Evolutionary conservation across 2,329 filamentous ascomycete species (phyloP), one percentile per base, ranked within the genome.

Genomic region (Tympanopsis confertula): DNA sequence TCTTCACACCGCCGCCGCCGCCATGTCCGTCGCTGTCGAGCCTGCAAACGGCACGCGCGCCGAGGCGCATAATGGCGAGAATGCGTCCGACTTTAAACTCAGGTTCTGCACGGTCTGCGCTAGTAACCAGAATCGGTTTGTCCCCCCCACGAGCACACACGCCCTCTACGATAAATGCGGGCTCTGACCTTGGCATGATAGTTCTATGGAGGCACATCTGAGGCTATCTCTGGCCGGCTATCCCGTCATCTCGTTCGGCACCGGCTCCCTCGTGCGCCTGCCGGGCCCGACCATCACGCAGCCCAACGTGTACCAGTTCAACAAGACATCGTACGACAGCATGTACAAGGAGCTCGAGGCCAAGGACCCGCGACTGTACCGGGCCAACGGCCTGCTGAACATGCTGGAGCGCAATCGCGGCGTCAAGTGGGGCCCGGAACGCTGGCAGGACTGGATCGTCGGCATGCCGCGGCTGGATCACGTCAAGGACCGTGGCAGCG

Each of bases 91-190:
- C 38, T 94, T 80, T 70, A 94, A 91, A 62, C 73, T 98, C 44
- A 93, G 85, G 55, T 95, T 96, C 62, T 95, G 88, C 67, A 96
- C 91, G 3, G 89, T 98, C n/a, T 98, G 91, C 62, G 91, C 91
- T 5, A 94, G 87, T 52, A 98, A 98, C 52, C 87, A 98, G 59
- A 98, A 98, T 55, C 79, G 91, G 77, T 94, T 68, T 45, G 69
- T 26, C 22, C 22, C 22, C 22, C 22, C 22, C 22, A 7, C 22
- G 22, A 7, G 7, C n/a, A 7, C n/a, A 7, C 22, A 7, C 22
- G 22, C 22, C 22, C 22, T 20, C 14, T 36, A 35, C 45, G 50
- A 32, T 54, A 38, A 36, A 30, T 13, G 13, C 19, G 36, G 38
- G 30, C 13, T 19, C 29, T 13, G 28, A 35, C 30, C 35, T 24